phyloP scores from a whole-genome alignment of 192 early-diverging fungal species.

The Borealophlyctis nickersoniae region DNA sequence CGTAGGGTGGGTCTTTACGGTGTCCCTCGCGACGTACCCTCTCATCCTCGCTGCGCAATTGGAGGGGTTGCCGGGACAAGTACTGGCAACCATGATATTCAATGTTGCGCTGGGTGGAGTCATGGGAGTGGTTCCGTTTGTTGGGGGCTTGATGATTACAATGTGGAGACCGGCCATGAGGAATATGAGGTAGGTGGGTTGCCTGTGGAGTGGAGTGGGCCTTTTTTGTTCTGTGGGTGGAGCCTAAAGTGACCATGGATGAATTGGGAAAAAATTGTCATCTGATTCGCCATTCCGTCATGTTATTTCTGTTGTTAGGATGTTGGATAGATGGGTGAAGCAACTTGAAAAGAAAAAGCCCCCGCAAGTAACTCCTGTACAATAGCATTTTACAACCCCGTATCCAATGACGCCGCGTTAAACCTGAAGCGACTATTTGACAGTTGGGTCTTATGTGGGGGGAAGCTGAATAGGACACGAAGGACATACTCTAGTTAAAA shows the following conservation, averaged over 20 bases:
- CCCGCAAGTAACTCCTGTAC: too few species aligned
- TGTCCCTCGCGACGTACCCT: constrained; percentile 18
- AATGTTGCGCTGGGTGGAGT: constrained; percentile 14
- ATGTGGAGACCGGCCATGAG: constrained; percentile 19
- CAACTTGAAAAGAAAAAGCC: constrained; percentile 1
- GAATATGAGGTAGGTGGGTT: constrained; percentile 21
- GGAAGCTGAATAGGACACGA: too few species aligned
- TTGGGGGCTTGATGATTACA: constrained; percentile 21
- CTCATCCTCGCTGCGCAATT: constrained; percentile 24
- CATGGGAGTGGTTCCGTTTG: constrained; percentile 20
- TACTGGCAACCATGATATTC: constrained; percentile 17
- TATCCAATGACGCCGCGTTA: too few species aligned
- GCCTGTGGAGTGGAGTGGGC: not conserved
- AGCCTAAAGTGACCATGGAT: too few species aligned
- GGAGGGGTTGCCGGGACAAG: constrained; percentile 13
- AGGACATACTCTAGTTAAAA: too few species aligned
- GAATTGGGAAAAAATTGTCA: too few species aligned
- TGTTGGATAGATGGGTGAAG: constrained; percentile 7
- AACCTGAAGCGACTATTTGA: too few species aligned
- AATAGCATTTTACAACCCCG: too few species aligned
- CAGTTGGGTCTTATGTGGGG: too few species aligned
- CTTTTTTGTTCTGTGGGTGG: too few species aligned
- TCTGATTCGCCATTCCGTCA: too few species aligned
- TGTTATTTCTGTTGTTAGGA: too few species aligned
- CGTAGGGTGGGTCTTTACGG: constrained; percentile 13